Evolutionary conservation across 169 alveolate species (phyloP), one percentile per base, ranked within the genome.

Genomic region (Babesia sp.): DNA sequence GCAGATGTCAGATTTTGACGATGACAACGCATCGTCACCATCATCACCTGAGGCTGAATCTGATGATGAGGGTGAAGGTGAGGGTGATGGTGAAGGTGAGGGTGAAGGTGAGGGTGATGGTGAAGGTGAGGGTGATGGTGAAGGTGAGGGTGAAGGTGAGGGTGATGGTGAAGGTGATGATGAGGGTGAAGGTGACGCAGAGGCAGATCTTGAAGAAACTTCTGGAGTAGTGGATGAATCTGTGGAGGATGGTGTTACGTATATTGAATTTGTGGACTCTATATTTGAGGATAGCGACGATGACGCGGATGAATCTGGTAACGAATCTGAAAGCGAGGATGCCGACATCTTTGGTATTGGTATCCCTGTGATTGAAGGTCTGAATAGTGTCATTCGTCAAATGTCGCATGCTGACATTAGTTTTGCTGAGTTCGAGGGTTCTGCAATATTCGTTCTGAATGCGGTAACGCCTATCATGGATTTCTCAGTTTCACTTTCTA

Each of bases 301-400:
- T 4, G 45, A 16, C 14, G 16, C 5, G 14, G 36, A 7, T 7
- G 45, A 2, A 0, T 7, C 8, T 2, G 50, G 36, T 8, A 0
- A 45, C 0, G 22, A 7, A 9, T 20, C 12, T 18, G 28, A 6
- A 48, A 20, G 20, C 18, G 46, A 39, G 46, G n/a, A 39, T 39
- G n/a, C 46, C 14, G 20, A 48, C 28, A 50, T 36, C 1, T 4
- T 57, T n/a, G 64, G 42, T 18, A 14, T 64, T 14, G 74, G 74
- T 14, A 64, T 64, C n/a, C 63, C 74, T 11, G 74, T 64, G 48
- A 2, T 64, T 14, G 74, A 64, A 5, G 74, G 74, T 37, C 74
- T 64, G 37, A 64, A 64, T 20, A 48, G 74, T 14, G 74, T 64
- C 20, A 64, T 64, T 0, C 74, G 61, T 11, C 74, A 64, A 48